phyloP scores from a whole-genome alignment of 2,329 filamentous ascomycete species.

The Penicillium sp. region DNA sequence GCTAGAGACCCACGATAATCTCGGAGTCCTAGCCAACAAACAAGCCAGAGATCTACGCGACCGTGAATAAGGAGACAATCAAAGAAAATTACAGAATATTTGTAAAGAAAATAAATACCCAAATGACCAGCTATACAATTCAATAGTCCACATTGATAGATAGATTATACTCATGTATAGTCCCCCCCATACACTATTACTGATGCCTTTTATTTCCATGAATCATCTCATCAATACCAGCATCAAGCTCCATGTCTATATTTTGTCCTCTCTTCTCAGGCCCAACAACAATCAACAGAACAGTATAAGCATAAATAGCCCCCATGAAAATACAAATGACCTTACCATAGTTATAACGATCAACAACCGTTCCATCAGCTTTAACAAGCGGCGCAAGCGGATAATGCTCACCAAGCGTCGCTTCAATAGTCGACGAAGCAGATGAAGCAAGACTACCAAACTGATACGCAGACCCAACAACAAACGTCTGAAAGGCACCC shows the following conservation, averaged over 20 bases:
- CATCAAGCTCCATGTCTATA: background rate
- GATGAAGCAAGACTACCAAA: conserved; percentile 42
- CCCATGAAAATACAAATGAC: conserved; percentile 3
- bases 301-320: background rate
- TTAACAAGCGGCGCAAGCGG: conserved; percentile 24
- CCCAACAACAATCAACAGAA: background rate
- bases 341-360: conserved; percentile 2
- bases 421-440: conserved; percentile 45
- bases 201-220: background rate
- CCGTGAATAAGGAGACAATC: no score
- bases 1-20: no score
- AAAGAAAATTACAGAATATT: no score
- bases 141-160: no score
- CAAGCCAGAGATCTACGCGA: no score
- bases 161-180: no score
- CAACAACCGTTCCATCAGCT: background rate
- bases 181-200: background rate
- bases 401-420: conserved; percentile 43
- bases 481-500: conserved; percentile 32
- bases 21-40: no score
- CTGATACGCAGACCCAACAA: conserved; percentile 40
- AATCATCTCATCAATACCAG: background rate
- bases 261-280: conserved; percentile 1
- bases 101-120: no score
- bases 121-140: no score